Percentiles rank a stretch among this genome's conserved stretches.
These are phyloP conservation scores for Nicotiana otophora DNA, from an alignment of 257 asterid species.

Conservation along the genomic window DNA sequence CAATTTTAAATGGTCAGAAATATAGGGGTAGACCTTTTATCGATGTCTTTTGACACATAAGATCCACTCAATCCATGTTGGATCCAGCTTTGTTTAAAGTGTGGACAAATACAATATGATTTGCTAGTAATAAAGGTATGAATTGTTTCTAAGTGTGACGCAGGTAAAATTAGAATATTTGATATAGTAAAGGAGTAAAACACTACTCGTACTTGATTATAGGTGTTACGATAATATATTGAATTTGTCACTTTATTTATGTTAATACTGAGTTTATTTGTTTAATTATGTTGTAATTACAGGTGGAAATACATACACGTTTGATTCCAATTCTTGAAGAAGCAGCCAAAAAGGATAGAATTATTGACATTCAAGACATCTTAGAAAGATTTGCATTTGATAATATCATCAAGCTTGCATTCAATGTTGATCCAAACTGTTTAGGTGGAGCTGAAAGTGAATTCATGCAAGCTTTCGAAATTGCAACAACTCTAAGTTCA, in stretches of 20 bases:
- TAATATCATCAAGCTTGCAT: conserved; percentile 67
- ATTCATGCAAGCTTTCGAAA: conserved; percentile 82
- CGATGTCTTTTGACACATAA: no score
- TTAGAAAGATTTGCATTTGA: conserved; percentile 84
- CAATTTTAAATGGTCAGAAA: no score
- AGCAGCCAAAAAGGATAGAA: conserved; percentile 20
- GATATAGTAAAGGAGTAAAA: no score
- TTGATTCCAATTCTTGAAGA: conserved; percentile 46
- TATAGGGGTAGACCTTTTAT: no score
- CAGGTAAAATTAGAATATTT: no score
- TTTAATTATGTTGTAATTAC: background rate
- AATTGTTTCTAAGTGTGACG: no score
- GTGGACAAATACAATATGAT: no score
- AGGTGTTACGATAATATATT: background rate
- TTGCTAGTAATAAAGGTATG: no score
- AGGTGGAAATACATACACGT: conserved; percentile 39
- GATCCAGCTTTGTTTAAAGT: no score
- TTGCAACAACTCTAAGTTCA: conserved; percentile 63
- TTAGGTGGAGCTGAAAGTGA: conserved; percentile 66
- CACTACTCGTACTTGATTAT: no score
- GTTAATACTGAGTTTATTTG: background rate
- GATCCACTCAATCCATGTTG: no score
- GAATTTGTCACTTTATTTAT: background rate
- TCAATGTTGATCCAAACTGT: conserved; percentile 72
- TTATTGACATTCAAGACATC: conserved; percentile 62